These are phyloP conservation scores for Xerocomus amazonicus DNA, from an alignment of 1,284 basidiomycete species.

Conservation along the genomic window DNA sequence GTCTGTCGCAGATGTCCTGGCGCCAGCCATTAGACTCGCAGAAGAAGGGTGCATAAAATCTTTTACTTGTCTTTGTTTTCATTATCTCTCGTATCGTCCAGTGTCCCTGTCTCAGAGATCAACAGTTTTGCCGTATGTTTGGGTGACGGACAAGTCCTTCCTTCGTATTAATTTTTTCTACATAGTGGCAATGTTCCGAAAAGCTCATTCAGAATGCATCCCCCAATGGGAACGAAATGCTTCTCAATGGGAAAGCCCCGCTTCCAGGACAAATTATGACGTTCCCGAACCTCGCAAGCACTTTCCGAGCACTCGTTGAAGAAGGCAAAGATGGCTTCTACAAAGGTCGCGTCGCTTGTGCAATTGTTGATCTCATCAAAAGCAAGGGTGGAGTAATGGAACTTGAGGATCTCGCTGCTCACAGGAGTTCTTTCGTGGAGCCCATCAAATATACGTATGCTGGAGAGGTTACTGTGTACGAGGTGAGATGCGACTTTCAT, in stretches of 20 bases:
- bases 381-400: constrained; percentile 89
- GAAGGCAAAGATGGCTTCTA: constrained; percentile 92
- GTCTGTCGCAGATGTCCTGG: constrained; percentile 77
- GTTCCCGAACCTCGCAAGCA: constrained; percentile 77
- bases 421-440: constrained; percentile 76
- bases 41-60: constrained; percentile 69
- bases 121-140: constrained; percentile 56
- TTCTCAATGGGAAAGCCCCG: constrained; percentile 78
- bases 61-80: constrained; percentile 1
- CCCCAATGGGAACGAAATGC: constrained; percentile 80
- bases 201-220: constrained; percentile 77
- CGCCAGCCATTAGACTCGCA: constrained; percentile 81
- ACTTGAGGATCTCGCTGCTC: constrained; percentile 80
- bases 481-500: constrained; percentile 49
- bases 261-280: constrained; percentile 74
- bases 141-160: neutral
- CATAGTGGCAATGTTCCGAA: constrained; percentile 75
- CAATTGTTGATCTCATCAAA: constrained; percentile 83
- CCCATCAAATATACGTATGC: constrained; percentile 90
- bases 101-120: constrained; percentile 79
- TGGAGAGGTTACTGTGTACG: constrained; percentile 78
- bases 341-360: constrained; percentile 83
- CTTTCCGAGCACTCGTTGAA: constrained; percentile 76
- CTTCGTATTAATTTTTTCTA: constrained; percentile 8
- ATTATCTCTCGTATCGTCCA: constrained; percentile 27